Base-by-base conservation (phyloP, 2,329 filamentous ascomycete species). In the Daldinia sp. region DNA sequence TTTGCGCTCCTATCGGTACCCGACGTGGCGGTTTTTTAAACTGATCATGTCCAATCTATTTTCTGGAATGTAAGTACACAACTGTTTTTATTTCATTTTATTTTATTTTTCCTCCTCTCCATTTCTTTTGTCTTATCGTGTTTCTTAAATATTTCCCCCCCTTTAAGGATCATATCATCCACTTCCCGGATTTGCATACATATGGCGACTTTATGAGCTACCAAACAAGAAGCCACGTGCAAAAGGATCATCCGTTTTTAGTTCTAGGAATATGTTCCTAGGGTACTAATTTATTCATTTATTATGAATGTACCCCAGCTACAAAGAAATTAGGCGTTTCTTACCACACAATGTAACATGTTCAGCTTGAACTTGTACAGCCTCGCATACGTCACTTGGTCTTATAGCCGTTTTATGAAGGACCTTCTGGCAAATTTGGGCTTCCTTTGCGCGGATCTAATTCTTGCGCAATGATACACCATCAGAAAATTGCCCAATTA, bases 41-140 rank as follows among this genome's bases (percentile, higher is more conserved):
- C 66, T 69, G 70, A 78, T 71, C 74, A 87, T 86, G 84, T 86
- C 84, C 71, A 86, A 85, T 78, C 78, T 87, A 71, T 86, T 87
- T 75, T 86, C 84, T 72, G 84, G 84, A 77, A 86, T 87, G 84
- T 87, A 80, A 84, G 84, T 85, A 65, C 58, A 63, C 23, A 54
- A 57, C 30, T 43, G 8, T 53, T 41, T 30, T 29, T 25, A 3
- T 30, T 43, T 50, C 39, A 51, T 54, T 55, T 58, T 48, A 29
- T 13, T 29, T n/a, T 29, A 32, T 29, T 23, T 19, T 30, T 56
- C 15, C n/a, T 49, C 10, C 52, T 11, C 17, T 43, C 47, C 50
- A 37, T 37, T 37, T n/a, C n/a, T n/a, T n/a, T n/a, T n/a, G n/a
- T n/a, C n/a, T n/a, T n/a, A n/a, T n/a, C n/a, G n/a, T n/a, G n/a